These are phyloP conservation scores for Dysphania ambrosioides DNA, from an alignment of 148 eudicot genomes.

Conservation along the genomic window DNA sequence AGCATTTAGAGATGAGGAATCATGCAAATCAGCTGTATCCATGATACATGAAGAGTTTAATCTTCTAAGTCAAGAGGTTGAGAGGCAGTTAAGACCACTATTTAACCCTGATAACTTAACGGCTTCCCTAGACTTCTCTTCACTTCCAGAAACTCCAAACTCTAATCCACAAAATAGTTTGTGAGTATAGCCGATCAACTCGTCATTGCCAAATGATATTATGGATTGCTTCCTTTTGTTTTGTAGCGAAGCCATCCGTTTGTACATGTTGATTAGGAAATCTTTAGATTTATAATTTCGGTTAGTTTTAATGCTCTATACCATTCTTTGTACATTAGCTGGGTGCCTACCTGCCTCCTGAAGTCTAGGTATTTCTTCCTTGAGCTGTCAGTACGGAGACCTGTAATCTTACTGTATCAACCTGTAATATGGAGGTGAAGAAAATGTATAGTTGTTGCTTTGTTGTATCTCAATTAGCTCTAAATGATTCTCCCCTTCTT, in stretches of 20 bases:
- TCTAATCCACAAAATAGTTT: conserved; percentile 16
- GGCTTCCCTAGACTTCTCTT: conserved; percentile 33
- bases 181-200: conserved; percentile 20
- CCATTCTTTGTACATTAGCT: conserved; percentile 31
- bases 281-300: conserved; percentile 37
- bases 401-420: conserved; percentile 11
- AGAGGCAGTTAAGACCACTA: conserved; percentile 63
- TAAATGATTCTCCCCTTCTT: background rate
- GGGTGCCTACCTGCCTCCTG: background rate
- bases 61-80: conserved; percentile 55
- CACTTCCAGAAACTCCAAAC: conserved; percentile 30
- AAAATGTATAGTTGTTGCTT: conserved; percentile 24
- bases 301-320: conserved; percentile 26
- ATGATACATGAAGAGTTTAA: conserved; percentile 57
- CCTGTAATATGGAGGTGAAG: conserved; percentile 14
- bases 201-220: background rate
- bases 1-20: conserved; percentile 77
- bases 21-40: conserved; percentile 66
- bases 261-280: conserved; percentile 37
- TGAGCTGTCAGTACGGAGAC: conserved; percentile 7
- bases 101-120: conserved; percentile 37
- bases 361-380: conserved; percentile 7
- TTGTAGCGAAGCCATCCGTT: conserved; percentile 23
- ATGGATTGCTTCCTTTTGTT: conserved; percentile 29
- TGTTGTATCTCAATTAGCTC: background rate